Base-by-base conservation (phyloP, 495 filamentous ascomycete species). In the Geoglossum glabrum region DNA sequence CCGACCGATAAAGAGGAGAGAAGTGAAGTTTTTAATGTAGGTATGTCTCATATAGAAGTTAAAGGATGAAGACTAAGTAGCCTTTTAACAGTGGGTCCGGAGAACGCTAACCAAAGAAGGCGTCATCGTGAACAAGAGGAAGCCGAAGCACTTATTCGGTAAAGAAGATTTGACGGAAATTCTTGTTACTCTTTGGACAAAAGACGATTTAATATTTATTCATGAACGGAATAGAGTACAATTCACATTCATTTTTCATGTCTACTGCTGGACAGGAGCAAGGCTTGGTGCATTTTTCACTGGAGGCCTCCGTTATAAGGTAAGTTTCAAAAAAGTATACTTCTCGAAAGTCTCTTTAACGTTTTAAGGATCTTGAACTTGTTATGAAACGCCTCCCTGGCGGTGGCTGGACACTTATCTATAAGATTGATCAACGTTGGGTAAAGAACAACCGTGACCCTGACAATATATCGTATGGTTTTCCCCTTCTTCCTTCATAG, bases 91-190 rank as follows among this genome's bases (percentile, higher is more conserved):
- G 55, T 57, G 21, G 43, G 43, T 46, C 27, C 6, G 55, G 36
- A 57, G 34, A 27, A 46, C 26, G 26, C 26, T 43, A 27, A 36
- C 26, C 33, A 36, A 57, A 57, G 55, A 57, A 19, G 34, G 55
- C 17, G 55, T 57, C 15, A 46, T 57, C 15, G 55, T 46, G 33
- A 57, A 57, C 25, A 57, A 57, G 43, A 57, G 25, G 43, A 57
- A 19, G 55, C 34, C 34, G 26, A 57, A 57, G 26, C 26, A 57
- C 46, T 43, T 57, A 57, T 57, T 57, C 26, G 33, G 55, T 23
- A 57, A 57, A 46, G 43, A 38, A n/a, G 55, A 57, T 17, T 57
- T 57, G 55, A 57, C 43, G n/a, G n/a, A 57, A 23, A 19, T 57
- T 43, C 34, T 43, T 46, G 19, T 43, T 43, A 57, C 34, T 10